Base-by-base conservation (phyloP, 257 asterid species). In the Scutellaria barbata region DNA sequence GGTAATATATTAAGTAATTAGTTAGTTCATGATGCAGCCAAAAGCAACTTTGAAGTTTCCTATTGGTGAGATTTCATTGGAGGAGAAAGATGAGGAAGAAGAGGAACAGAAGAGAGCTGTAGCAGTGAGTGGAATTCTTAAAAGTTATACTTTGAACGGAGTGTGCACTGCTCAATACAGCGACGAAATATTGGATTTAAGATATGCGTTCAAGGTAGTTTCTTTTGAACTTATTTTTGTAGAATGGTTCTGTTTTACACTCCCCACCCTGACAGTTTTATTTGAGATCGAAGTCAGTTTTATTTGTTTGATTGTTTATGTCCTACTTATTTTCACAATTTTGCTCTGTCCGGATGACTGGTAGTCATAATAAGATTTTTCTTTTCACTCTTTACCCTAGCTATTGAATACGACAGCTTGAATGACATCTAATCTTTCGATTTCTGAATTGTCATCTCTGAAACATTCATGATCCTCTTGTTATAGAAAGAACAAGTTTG, bases 171-270 rank as follows among this genome's bases (percentile, higher is more conserved):
- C 99, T 41, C 87, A 74, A 45, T 91, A 79, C 83, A 81, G n/a
- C 10, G 96, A 91, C 35, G 99, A 89, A 47, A 79, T 59, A 79
- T 71, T 89, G 90, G 74, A 77, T 79, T 80, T 94, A 53, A 69
- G 92, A 77, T 94, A 94, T 63, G 85, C 87, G 62, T 94, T 72
- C 76, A 94, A 94, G 98, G 98, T 90, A 84, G 57, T 76, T 69
- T 74, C 59, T 41, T 65, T 53, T 39, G 39, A 60, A 65, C 16
- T n/a, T 76, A 63, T 55, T 50, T 54, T 41, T 3, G 42, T 30
- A 16, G 46, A 47, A 52, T 66, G 56, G 14, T 50, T 13, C 40
- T 2, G 1, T 2, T 11, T 3, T 5, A 1, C n/a, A 8, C n/a
- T 5, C 57, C 12, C 22, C n/a, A 56, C 10, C 47, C 45, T 9